Conservation (phyloP, 2,329 filamentous ascomycete genomes). For the Curvularia spicifera region DNA sequence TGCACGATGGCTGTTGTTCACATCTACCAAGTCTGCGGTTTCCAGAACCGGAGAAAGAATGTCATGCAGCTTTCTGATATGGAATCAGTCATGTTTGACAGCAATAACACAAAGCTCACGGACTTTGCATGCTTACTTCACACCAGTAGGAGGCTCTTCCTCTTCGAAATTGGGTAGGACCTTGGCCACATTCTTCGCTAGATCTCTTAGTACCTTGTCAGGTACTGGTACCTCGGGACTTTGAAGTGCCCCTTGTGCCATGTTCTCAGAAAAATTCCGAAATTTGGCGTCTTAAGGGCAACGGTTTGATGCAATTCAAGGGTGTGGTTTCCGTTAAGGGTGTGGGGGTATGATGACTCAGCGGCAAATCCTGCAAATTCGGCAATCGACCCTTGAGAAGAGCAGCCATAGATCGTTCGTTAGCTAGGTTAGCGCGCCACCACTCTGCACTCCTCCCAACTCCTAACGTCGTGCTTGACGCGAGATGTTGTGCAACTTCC, state of each 20-base stretch:
- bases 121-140: constrained; percentile 50
- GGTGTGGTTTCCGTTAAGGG: constrained; percentile 1
- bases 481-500: not conserved
- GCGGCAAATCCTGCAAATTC: constrained; percentile 9
- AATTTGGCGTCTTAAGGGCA: constrained; percentile 6
- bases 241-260: constrained; percentile 16
- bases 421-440: not conserved
- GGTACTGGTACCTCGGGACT: constrained; percentile 26
- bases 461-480: not conserved
- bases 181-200: constrained; percentile 35
- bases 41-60: constrained; percentile 40
- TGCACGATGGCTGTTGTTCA: constrained; percentile 51
- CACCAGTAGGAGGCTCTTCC: constrained; percentile 33
- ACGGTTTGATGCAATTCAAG: not conserved
- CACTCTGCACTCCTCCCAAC: not conserved
- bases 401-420: not conserved
- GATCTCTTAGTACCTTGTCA: constrained; percentile 36
- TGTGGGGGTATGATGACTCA: constrained; percentile 7
- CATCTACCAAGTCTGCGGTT: constrained; percentile 42
- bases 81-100: constrained; percentile 25
- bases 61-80: constrained; percentile 37
- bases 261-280: constrained; percentile 1
- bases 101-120: constrained; percentile 36
- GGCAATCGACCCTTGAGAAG: not conserved
- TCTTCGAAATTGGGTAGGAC: constrained; percentile 35